Evolutionary conservation across 257 asterid species (phyloP).

Genomic region (Solanum neorickii): DNA sequence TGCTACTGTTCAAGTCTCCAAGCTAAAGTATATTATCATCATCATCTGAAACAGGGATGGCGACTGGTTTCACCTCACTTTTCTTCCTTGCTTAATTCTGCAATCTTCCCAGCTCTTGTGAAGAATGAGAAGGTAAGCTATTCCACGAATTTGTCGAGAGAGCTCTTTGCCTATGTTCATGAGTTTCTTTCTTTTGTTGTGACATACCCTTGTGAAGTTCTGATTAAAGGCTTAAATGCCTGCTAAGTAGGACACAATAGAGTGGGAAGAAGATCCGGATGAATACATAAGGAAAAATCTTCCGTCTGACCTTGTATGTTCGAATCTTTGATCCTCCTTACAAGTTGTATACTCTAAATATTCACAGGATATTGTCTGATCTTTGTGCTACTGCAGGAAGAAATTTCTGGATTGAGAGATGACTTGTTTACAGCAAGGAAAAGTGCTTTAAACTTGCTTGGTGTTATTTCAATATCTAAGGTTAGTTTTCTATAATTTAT

Average conservation of each 20-base stretch:
- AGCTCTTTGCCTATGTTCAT: background rate
- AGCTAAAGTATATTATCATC: background rate
- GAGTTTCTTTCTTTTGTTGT: background rate
- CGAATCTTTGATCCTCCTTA: background rate
- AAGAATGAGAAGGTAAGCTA: slow-evolving; percentile 30
- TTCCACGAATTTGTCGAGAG: background rate
- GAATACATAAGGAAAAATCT: slow-evolving; percentile 36
- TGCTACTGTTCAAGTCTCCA: background rate
- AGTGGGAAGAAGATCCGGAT: slow-evolving; percentile 39
- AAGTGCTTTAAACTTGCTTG: slow-evolving; percentile 37
- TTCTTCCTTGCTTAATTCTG: slow-evolving; percentile 20
- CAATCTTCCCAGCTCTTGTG: slow-evolving; percentile 26
- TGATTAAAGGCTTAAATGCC: background rate
- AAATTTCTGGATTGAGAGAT: slow-evolving; percentile 31
- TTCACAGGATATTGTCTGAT: background rate
- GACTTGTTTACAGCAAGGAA: slow-evolving; percentile 37
- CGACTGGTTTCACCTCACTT: slow-evolving; percentile 29
- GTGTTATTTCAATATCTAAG: slow-evolving; percentile 25
- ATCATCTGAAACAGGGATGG: slow-evolving; percentile 25
- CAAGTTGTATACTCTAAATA: background rate
- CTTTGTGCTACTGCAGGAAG: slow-evolving; percentile 13
- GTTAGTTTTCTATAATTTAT: slow-evolving; percentile 1
- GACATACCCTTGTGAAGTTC: background rate
- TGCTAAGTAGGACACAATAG: slow-evolving; percentile 15
- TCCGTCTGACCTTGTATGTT: slow-evolving; percentile 32